phyloP scores from a whole-genome alignment of 106 monocot genomes.

The Allium fistulosum region DNA sequence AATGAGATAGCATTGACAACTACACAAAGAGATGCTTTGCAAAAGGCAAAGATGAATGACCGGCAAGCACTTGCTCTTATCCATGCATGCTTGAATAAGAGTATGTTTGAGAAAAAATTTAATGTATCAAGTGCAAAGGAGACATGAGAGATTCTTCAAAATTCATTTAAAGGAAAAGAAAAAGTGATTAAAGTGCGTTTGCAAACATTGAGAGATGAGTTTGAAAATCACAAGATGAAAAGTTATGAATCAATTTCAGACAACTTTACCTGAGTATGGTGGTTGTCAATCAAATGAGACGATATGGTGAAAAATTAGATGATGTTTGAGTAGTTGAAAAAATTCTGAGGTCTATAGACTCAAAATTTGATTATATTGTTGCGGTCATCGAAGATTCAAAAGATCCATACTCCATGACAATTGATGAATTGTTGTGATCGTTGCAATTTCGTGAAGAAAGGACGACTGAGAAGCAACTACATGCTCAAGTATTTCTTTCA shows the following conservation, averaged over 20 bases:
- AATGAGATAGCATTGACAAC: background rate
- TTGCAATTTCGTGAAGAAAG: conserved; percentile 6
- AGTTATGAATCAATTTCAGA: background rate
- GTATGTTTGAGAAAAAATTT: background rate
- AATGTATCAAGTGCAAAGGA: background rate
- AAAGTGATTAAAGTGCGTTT: background rate
- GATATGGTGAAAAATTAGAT: conserved; percentile 2
- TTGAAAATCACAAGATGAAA: conserved; percentile 6
- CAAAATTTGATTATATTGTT: conserved; percentile 6
- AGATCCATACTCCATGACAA: background rate
- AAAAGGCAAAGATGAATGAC: background rate
- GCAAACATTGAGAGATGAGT: background rate
- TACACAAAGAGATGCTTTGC: background rate
- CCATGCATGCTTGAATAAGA: background rate
- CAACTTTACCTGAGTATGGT: background rate
- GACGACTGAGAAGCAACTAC: background rate
- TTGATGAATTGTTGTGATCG: conserved; percentile 5
- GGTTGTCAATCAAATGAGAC: background rate
- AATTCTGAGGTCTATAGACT: background rate
- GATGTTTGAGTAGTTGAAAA: background rate
- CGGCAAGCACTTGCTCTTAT: background rate
- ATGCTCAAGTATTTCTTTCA: background rate
- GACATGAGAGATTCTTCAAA: no score
- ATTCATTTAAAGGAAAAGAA: no score
- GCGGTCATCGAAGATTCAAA: conserved; percentile 10